Conservation (phyloP, 495 filamentous ascomycete species). For the Echria macrotheca region DNA sequence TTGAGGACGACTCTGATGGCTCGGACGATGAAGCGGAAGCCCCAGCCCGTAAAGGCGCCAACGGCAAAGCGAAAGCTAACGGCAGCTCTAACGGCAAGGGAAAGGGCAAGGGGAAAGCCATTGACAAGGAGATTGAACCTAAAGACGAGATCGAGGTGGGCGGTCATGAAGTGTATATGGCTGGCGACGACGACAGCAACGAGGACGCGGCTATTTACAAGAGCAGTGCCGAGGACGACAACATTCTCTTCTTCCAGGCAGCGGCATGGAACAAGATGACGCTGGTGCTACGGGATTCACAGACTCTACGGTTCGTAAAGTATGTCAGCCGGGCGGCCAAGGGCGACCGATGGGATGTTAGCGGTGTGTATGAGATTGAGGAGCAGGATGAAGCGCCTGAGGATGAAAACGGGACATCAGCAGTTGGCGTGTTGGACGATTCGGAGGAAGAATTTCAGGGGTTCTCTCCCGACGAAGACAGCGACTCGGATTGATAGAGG, state of each 20-base stretch:
- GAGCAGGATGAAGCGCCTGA: conserved; percentile 36
- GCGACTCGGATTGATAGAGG: conserved; percentile 43
- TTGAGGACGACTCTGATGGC: conserved; percentile 34
- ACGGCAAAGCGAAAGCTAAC: conserved; percentile 37
- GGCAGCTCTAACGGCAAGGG: conserved; percentile 28
- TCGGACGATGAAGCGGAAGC: conserved; percentile 18
- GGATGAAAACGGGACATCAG: conserved; percentile 22
- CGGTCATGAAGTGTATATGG: conserved; percentile 91
- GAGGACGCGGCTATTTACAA: conserved; percentile 85
- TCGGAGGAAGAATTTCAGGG: conserved; percentile 45
- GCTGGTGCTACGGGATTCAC: conserved; percentile 82
- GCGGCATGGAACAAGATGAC: conserved; percentile 85
- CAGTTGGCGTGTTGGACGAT: conserved; percentile 29
- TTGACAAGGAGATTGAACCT: conserved; percentile 19
- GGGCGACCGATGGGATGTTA: conserved; percentile 92
- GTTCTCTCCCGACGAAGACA: conserved; percentile 39
- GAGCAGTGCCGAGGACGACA: conserved; percentile 75
- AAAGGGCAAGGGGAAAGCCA: conserved; percentile 36
- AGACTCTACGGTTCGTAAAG: conserved; percentile 88
- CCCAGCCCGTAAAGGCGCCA: conserved; percentile 21
- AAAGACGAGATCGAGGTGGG: conserved; percentile 55
- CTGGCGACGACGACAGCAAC: conserved; percentile 68
- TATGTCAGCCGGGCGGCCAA: conserved; percentile 77
- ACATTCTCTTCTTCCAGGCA: conserved; percentile 82
- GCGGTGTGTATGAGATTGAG: conserved; percentile 60